A percentile compares a stretch with the other conserved stretches of the same genome.
phyloP scores from a whole-genome alignment of 1,284 basidiomycete species.

The Cutaneotrichosporon cutaneum region DNA sequence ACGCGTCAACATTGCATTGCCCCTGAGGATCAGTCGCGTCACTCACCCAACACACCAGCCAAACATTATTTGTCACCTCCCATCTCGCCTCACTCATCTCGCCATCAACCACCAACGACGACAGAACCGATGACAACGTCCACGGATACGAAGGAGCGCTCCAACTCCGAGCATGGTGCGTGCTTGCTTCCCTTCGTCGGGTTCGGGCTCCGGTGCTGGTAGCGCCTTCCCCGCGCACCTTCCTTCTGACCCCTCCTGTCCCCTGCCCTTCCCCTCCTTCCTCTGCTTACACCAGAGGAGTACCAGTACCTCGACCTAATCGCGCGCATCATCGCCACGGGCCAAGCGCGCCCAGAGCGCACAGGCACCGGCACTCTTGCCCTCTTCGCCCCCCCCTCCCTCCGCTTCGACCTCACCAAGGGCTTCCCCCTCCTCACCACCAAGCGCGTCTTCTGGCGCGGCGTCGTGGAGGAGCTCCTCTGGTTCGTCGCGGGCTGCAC shows the following conservation, averaged over 20 bases:
- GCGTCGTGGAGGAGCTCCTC: slow-evolving; percentile 89
- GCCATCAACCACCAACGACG: not conserved
- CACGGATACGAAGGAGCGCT: not conserved
- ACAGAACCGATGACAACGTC: not conserved
- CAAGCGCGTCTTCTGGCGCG: slow-evolving; percentile 88
- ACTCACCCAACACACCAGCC: not conserved
- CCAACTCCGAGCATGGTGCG: slow-evolving; percentile 8
- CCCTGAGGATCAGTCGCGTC: slow-evolving; percentile 8
- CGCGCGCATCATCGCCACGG: slow-evolving; percentile 66
- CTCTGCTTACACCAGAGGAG: slow-evolving; percentile 61
- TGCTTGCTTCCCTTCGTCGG: not conserved
- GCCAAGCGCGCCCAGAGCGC: slow-evolving; percentile 77
- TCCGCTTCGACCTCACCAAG: slow-evolving; percentile 77
- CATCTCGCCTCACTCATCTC: not conserved
- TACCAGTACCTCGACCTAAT: slow-evolving; percentile 82
- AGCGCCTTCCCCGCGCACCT: not conserved
- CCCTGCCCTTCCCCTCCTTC: not conserved
- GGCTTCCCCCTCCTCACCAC: slow-evolving; percentile 89
- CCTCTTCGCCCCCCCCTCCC: slow-evolving; percentile 80
- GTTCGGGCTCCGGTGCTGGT: not conserved
- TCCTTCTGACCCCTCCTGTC: not conserved
- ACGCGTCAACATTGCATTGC: slow-evolving; percentile 8
- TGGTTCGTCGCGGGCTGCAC: slow-evolving; percentile 92
- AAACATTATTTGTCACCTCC: not conserved
- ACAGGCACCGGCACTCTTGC: slow-evolving; percentile 90